A percentile compares a stretch with the other conserved stretches of the same genome.
Conservation (phyloP, 306 rosid species). For the Sicyos baderoa region DNA sequence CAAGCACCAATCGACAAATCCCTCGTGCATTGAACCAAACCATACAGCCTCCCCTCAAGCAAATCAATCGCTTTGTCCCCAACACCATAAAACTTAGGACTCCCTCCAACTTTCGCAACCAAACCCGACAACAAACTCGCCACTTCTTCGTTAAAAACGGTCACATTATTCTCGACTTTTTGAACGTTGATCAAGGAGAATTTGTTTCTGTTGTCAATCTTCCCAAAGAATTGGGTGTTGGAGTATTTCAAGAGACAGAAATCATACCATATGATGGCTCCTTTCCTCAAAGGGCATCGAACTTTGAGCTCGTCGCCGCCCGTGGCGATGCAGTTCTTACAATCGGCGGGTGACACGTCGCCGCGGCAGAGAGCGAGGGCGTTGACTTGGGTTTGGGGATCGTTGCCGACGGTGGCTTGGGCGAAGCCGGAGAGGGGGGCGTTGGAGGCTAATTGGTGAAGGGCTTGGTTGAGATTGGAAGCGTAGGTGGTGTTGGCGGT, state of each 20-base stretch:
- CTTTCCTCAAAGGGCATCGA: constrained; percentile 30
- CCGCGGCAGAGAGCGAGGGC: constrained; percentile 37
- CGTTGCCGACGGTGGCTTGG: constrained; percentile 17
- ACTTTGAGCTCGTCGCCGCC: constrained; percentile 17
- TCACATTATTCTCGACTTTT: constrained; percentile 8
- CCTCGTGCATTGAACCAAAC: constrained; percentile 33
- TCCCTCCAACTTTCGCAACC: constrained; percentile 9
- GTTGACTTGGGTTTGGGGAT: constrained; percentile 20
- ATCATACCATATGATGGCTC: constrained; percentile 33
- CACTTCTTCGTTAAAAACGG: constrained; percentile 21
- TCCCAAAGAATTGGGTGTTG: constrained; percentile 25
- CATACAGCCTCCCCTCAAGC: constrained; percentile 20
- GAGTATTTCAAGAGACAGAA: constrained; percentile 33
- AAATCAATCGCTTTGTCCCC: constrained; percentile 21
- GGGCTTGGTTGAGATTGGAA: constrained; percentile 21
- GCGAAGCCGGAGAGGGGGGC: constrained; percentile 31
- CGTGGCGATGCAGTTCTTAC: constrained; percentile 26
- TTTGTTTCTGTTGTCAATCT: constrained; percentile 23
- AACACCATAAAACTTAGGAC: constrained; percentile 16
- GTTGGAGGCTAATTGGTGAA: constrained; percentile 17
- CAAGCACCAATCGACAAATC: constrained; percentile 23
- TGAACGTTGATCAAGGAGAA: constrained; percentile 25
- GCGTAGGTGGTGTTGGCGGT: constrained; percentile 29
- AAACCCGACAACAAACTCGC: constrained; percentile 20
- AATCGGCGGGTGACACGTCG: constrained; percentile 22